Conservation (phyloP, 1,284 basidiomycete genomes). For the Kalmanozyma brasiliensis region DNA sequence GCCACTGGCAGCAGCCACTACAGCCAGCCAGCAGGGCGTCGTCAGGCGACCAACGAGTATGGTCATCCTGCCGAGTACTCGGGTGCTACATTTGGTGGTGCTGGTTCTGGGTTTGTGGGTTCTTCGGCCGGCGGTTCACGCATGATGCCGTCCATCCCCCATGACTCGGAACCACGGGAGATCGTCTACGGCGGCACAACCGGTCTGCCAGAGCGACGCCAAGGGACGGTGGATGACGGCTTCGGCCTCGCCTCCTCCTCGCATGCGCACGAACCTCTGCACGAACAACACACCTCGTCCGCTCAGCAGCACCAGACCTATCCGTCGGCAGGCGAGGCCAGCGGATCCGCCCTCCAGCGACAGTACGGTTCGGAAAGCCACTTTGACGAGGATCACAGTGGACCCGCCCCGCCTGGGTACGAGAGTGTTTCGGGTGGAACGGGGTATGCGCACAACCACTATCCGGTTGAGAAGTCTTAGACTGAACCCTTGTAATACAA, state of each 20-base stretch:
- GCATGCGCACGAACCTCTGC: constrained; percentile 10
- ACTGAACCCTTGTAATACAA: background rate
- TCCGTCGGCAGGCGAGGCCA: constrained; percentile 12
- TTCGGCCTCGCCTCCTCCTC: constrained; percentile 43
- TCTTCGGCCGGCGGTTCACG: constrained; percentile 24
- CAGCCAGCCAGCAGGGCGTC: constrained; percentile 18
- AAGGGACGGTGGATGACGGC: constrained; percentile 52
- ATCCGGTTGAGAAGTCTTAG: constrained; percentile 30
- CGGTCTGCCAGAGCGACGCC: constrained; percentile 15
- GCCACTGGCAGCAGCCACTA: constrained; percentile 24
- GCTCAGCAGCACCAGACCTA: constrained; percentile 34
- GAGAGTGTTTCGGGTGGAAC: constrained; percentile 11
- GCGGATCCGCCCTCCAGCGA: no score
- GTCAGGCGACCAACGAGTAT: constrained; percentile 45
- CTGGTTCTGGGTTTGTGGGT: constrained; percentile 16
- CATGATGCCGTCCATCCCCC: constrained; percentile 33
- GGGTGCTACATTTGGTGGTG: constrained; percentile 44
- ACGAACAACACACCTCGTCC: constrained; percentile 37
- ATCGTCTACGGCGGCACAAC: constrained; percentile 22
- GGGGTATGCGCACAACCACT: constrained; percentile 35
- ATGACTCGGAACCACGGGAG: constrained; percentile 22
- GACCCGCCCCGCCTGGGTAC: constrained; percentile 38
- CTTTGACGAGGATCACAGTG: constrained; percentile 40
- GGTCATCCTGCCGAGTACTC: constrained; percentile 49
- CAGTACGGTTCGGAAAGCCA: no score